Evolutionary conservation across 768 basidiomycete species (phyloP).

Genomic region (Trametes maxima): DNA sequence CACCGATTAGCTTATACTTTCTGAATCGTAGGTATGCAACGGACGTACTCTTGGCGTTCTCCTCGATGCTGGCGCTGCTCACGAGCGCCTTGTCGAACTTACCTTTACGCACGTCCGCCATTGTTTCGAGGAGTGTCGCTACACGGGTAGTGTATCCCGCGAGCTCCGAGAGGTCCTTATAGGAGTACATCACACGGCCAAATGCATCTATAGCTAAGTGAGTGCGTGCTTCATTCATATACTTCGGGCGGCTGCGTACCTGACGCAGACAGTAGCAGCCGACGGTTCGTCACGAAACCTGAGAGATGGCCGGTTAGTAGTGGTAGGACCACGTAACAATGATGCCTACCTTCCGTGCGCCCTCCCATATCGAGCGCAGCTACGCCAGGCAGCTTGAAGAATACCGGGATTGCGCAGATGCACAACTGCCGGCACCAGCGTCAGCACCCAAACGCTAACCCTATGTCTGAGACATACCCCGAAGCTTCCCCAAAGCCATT

Average conservation of each 20-base stretch:
- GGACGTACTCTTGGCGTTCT: constrained; percentile 72
- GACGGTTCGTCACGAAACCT: constrained; percentile 97
- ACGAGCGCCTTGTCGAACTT: constrained; percentile 90
- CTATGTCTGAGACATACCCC: constrained; percentile 56
- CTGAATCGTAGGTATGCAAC: neutral
- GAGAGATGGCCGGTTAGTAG: neutral
- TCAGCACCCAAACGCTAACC: neutral
- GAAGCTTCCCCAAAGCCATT: constrained; percentile 96
- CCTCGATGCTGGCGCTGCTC: constrained; percentile 68
- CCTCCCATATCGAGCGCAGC: constrained; percentile 71
- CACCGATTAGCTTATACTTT: neutral
- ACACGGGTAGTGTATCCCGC: constrained; percentile 96
- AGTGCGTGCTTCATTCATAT: neutral
- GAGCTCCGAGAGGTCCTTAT: constrained; percentile 94
- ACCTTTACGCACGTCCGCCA: constrained; percentile 81
- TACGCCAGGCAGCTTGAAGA: constrained; percentile 81
- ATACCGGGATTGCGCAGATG: constrained; percentile 92
- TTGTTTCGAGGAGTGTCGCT: constrained; percentile 84
- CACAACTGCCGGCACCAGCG: constrained; percentile 51
- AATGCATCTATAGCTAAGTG: constrained; percentile 70
- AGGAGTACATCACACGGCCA: constrained; percentile 95
- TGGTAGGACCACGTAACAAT: neutral
- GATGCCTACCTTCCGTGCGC: constrained; percentile 76
- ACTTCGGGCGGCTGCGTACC: constrained; percentile 42
- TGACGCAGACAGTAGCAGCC: constrained; percentile 84